A percentile compares a stretch with the other conserved stretches of the same genome.
Evolutionary conservation across 805 yeast species (phyloP).

Genomic region (Zygosaccharomyces siamensis): DNA sequence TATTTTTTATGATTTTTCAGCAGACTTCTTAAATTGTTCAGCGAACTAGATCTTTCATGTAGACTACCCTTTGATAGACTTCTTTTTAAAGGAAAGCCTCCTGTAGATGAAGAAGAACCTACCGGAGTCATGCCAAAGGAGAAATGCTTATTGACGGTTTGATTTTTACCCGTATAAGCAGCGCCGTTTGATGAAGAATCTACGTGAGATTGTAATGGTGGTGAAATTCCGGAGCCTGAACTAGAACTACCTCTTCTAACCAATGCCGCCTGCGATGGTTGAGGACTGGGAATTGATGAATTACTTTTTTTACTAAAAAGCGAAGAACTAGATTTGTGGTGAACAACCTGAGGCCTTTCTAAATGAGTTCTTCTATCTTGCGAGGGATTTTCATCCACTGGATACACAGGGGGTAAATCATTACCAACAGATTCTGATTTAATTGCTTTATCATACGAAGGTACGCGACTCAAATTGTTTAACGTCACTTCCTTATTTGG

Average conservation of each 20-base stretch:
- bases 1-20: constrained; percentile 17
- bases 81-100: constrained; percentile 12
- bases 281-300: constrained; percentile 7
- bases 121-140: constrained; percentile 32
- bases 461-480: constrained; percentile 59
- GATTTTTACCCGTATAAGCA: constrained; percentile 12
- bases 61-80: constrained; percentile 9
- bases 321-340: constrained; percentile 25
- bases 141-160: constrained; percentile 24
- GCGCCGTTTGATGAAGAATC: constrained; percentile 10
- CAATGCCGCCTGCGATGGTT: constrained; percentile 16
- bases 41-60: constrained; percentile 15
- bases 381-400: constrained; percentile 6
- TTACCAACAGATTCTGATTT: constrained; percentile 46
- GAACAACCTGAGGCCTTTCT: constrained; percentile 29
- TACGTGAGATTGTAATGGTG: constrained; percentile 16
- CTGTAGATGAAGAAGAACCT: constrained; percentile 9
- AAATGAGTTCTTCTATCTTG: constrained; percentile 8
- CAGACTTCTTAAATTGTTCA: constrained; percentile 17
- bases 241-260: constrained; percentile 28
- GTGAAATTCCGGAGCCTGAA: constrained; percentile 19
- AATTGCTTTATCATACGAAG: constrained; percentile 79
- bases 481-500: constrained; percentile 38
- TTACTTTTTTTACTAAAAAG: constrained; percentile 16
- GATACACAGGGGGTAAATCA: constrained; percentile 68